phyloP scores from a whole-genome alignment of 768 basidiomycete genomes.

The Serendipita indica region DNA sequence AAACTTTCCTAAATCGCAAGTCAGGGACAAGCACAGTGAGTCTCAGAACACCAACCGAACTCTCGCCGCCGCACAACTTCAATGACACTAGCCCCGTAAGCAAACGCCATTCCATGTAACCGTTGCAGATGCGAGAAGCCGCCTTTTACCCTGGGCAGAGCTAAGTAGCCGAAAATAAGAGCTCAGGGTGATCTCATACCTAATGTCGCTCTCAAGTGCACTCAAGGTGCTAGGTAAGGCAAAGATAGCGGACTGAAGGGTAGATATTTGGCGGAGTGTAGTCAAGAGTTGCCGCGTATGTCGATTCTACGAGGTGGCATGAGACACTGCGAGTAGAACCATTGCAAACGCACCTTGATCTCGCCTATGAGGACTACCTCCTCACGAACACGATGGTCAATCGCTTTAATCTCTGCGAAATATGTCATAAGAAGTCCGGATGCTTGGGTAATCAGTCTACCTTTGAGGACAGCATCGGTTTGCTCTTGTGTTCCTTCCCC shows the following conservation, averaged over 20 bases:
- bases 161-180: background rate
- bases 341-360: conserved; percentile 23
- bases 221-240: conserved; percentile 51
- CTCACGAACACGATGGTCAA: conserved; percentile 44
- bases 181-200: conserved; percentile 16
- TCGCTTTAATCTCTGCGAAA: conserved; percentile 42
- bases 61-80: conserved; percentile 86
- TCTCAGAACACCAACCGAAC: conserved; percentile 42
- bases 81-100: conserved; percentile 79
- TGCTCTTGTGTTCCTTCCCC: conserved; percentile 10
- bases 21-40: conserved; percentile 9
- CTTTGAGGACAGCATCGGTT: conserved; percentile 10
- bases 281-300: conserved; percentile 51
- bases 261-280: conserved; percentile 58
- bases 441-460: background rate
- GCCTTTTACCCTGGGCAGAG: conserved; percentile 32
- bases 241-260: conserved; percentile 68
- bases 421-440: background rate
- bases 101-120: conserved; percentile 78
- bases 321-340: conserved; percentile 6
- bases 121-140: conserved; percentile 86
- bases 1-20: conserved; percentile 40
- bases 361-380: conserved; percentile 44
- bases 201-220: conserved; percentile 53
- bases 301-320: conserved; percentile 37